These are phyloP conservation scores for Xylaria sp. DNA, from an alignment of 2,329 filamentous ascomycete species.

Conservation along the genomic window DNA sequence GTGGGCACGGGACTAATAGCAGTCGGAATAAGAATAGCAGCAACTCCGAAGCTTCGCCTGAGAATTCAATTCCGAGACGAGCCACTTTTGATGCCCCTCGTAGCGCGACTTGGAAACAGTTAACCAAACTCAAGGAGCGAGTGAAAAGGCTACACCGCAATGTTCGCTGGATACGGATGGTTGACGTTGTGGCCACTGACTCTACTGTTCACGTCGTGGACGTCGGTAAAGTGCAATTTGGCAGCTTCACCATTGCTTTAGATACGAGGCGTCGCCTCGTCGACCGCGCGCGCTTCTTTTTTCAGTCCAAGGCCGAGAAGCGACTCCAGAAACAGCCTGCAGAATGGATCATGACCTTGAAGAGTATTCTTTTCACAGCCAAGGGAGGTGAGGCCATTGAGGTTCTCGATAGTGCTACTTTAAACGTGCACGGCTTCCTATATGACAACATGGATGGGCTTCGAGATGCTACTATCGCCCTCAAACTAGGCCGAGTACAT, in stretches of 20 bases:
- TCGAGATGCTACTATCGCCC: constrained; percentile 86
- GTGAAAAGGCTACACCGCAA: constrained; percentile 88
- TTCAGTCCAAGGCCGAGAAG: constrained; percentile 75
- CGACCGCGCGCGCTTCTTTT: constrained; percentile 88
- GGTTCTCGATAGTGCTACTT: constrained; percentile 84
- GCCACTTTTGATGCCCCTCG: constrained; percentile 54
- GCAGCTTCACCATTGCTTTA: constrained; percentile 84
- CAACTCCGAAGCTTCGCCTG: constrained; percentile 44
- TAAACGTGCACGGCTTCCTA: constrained; percentile 92
- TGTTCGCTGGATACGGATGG: constrained; percentile 87
- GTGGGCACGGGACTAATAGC: constrained; percentile 42
- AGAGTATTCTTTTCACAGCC: constrained; percentile 89
- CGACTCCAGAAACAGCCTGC: constrained; percentile 75
- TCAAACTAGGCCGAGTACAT: constrained; percentile 92
- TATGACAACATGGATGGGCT: constrained; percentile 88
- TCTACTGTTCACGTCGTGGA: constrained; percentile 80
- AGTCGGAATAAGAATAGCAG: constrained; percentile 36
- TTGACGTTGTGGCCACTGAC: constrained; percentile 88
- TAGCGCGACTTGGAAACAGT: constrained; percentile 81
- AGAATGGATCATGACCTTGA: constrained; percentile 90
- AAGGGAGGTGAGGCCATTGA: constrained; percentile 87
- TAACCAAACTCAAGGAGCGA: constrained; percentile 83
- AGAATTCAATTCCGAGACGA: constrained; percentile 48
- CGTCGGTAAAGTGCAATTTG: constrained; percentile 86
- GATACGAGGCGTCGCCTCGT: constrained; percentile 94